Evolutionary conservation across 768 basidiomycete species (phyloP).

Genomic region (Lactifluus pinguis): DNA sequence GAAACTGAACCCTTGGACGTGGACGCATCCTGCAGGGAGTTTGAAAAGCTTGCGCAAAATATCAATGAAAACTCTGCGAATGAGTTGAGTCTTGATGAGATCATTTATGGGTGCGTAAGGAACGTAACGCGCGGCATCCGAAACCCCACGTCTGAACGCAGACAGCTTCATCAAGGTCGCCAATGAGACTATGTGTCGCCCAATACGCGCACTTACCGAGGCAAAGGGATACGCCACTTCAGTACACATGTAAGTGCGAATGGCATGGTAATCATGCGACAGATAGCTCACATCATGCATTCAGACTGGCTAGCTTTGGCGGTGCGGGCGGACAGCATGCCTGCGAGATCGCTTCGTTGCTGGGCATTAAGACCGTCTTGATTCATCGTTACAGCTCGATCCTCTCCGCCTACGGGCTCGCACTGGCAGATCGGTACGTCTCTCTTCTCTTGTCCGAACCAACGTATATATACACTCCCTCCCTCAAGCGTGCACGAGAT

Average conservation of each 20-base stretch:
- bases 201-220: constrained; percentile 86
- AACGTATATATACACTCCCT: background rate
- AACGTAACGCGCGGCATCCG: constrained; percentile 26
- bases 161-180: constrained; percentile 90
- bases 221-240: constrained; percentile 78
- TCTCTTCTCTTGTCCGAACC: background rate
- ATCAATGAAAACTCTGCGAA: constrained; percentile 51
- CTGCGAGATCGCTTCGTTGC: constrained; percentile 78
- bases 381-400: constrained; percentile 91
- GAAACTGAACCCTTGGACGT: constrained; percentile 80
- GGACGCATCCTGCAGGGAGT: constrained; percentile 56
- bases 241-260: constrained; percentile 46
- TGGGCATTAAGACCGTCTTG: constrained; percentile 82
- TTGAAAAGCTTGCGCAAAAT: constrained; percentile 56
- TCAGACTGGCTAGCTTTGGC: constrained; percentile 76
- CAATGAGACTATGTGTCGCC: constrained; percentile 93
- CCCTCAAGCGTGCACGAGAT: constrained; percentile 62
- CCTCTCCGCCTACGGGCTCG: constrained; percentile 89
- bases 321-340: constrained; percentile 91
- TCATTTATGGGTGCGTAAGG: constrained; percentile 78
- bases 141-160: background rate
- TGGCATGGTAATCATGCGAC: background rate
- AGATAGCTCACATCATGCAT: constrained; percentile 5
- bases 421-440: constrained; percentile 65
- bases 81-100: constrained; percentile 65